Base-by-base conservation (phyloP, 768 basidiomycete genomes). In the Punctularia strigosozonata region DNA sequence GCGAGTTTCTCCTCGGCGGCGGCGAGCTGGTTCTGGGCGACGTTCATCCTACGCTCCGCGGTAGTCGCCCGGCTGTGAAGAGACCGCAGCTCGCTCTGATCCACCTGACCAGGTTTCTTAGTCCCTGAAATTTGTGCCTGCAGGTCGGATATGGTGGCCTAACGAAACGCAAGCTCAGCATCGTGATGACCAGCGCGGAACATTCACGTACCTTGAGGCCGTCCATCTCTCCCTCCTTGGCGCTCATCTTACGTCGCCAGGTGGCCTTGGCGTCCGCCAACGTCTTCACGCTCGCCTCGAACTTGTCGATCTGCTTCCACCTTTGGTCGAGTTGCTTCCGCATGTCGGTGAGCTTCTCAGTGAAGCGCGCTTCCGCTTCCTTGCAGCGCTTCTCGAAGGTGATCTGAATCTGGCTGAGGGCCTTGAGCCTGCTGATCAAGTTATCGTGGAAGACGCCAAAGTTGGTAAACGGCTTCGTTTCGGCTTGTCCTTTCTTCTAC, bases 401-500 rank as follows among this genome's bases (percentile, higher is more conserved):
- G 22, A 72, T 57, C 55, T 89, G 81, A 25, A 97, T 83, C 46
- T 87, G 78, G 39, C 76, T 82, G 42, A 98, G 72, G 0, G 78
- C 68, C 52, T 90, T 89, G 21, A 99, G 68, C 10, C 92, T 75
- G 2, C 78, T 75, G 52, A 95, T 82, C 18, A 99, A 74, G 49
- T 90, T 91, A 58, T 95, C 91, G 49, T 94, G 87, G 68, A 99
- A 95, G 39, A 90, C 80, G 46, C 73, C 65, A 51, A 97, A 95
- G 59, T 94, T 94, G 17, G 89, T 88, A 60, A 88, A 90, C 0
- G 89, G 89, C 51, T 90, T 91, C 1, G 88, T 87, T 55, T 90
- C 86, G 0, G 77, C 78, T 44, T 81, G 73, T 1, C 73, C 68
- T 1, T 73, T 67, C 51, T 80, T 86, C 60, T n/a, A n/a, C n/a